These are phyloP conservation scores for Fusarium sp. DNA, from an alignment of 2,329 filamentous ascomycete genomes.

Conservation along the genomic window DNA sequence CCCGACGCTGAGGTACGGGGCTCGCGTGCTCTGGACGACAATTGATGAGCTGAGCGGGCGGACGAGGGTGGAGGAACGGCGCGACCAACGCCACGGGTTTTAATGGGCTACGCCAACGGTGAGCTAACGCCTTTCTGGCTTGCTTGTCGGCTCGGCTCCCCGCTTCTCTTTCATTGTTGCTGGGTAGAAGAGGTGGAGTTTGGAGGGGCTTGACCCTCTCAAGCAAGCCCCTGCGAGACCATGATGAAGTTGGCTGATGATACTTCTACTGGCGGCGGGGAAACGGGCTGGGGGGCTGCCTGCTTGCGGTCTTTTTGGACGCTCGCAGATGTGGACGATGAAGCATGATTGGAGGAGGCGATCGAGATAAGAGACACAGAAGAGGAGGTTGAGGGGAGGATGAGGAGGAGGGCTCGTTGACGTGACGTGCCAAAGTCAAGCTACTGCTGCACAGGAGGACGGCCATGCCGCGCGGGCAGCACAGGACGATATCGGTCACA, in stretches of 20 bases:
- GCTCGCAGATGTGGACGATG: neutral
- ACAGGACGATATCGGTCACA: slow-evolving; percentile 23
- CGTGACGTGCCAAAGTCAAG: slow-evolving; percentile 5
- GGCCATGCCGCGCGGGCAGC: neutral
- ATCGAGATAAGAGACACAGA: slow-evolving; percentile 26
- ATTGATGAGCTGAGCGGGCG: slow-evolving; percentile 29
- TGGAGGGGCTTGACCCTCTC: slow-evolving; percentile 17
- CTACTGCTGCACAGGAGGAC: neutral
- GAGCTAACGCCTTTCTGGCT: slow-evolving; percentile 36
- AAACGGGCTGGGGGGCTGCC: slow-evolving; percentile 2
- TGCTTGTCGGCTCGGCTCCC: slow-evolving; percentile 35
- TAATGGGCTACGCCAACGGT: slow-evolving; percentile 34
- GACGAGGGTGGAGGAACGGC: slow-evolving; percentile 1
- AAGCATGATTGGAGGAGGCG: slow-evolving; percentile 23
- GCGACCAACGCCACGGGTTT: slow-evolving; percentile 24
- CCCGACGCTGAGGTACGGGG: slow-evolving; percentile 19
- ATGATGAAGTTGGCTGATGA: slow-evolving; percentile 22
- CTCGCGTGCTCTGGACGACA: slow-evolving; percentile 24
- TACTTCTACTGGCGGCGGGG: slow-evolving; percentile 15
- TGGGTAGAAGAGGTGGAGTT: slow-evolving; percentile 18
- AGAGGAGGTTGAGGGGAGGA: neutral
- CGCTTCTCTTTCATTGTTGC: slow-evolving; percentile 35
- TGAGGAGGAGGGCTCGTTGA: slow-evolving; percentile 8
- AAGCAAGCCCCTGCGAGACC: slow-evolving; percentile 3
- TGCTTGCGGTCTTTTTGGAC: slow-evolving; percentile 8